phyloP scores from a whole-genome alignment of 2,329 filamentous ascomycete species.

The Stemphylium beticola region DNA sequence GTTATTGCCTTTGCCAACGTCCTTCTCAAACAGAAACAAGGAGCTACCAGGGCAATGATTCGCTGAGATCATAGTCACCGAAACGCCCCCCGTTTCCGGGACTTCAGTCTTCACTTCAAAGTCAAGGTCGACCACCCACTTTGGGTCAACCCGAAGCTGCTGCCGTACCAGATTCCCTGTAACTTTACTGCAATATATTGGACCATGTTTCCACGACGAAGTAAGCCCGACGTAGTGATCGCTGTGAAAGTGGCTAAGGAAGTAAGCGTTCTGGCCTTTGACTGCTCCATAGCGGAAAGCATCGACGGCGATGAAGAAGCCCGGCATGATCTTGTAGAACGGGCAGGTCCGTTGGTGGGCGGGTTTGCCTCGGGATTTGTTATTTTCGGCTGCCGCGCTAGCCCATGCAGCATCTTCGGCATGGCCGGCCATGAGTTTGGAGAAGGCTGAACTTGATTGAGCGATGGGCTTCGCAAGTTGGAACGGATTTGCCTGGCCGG shows the following conservation, averaged over 20 bases:
- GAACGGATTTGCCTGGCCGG: conserved; percentile 83
- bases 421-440: conserved; percentile 89
- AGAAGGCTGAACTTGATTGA: conserved; percentile 73
- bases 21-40: conserved; percentile 89
- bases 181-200: conserved; percentile 94
- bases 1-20: conserved; percentile 64
- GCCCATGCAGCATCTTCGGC: conserved; percentile 92
- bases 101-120: conserved; percentile 83
- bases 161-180: conserved; percentile 88
- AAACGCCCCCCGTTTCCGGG: conserved; percentile 79
- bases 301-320: conserved; percentile 91
- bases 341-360: conserved; percentile 91
- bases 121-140: conserved; percentile 83
- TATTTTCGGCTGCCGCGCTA: conserved; percentile 79
- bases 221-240: conserved; percentile 96
- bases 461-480: conserved; percentile 54
- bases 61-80: conserved; percentile 92
- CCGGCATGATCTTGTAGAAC: conserved; percentile 98
- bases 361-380: conserved; percentile 79
- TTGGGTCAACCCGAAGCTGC: conserved; percentile 82
- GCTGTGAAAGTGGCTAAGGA: conserved; percentile 96
- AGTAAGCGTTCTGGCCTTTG: conserved; percentile 90
- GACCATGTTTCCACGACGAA: conserved; percentile 86
- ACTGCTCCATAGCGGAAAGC: conserved; percentile 95
- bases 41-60: conserved; percentile 98